A percentile compares a stretch with the other conserved stretches of the same genome.
Evolutionary conservation across 2,329 filamentous ascomycete species (phyloP).

Genomic region (Verticillium tricorpus): DNA sequence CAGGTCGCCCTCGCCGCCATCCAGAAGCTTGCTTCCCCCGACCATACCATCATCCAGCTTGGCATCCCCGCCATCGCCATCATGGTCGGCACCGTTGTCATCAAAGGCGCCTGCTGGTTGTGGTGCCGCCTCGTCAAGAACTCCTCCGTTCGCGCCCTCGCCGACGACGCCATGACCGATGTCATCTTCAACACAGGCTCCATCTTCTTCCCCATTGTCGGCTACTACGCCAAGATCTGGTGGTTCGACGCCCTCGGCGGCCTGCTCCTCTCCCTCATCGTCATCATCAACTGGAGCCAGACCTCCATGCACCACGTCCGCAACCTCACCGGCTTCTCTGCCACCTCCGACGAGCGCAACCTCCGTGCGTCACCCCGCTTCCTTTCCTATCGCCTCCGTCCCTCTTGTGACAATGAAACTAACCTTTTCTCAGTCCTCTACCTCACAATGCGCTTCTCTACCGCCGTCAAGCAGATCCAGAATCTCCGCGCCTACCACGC

Average conservation of each 20-base stretch:
- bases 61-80: constrained; percentile 69
- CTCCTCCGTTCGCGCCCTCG: constrained; percentile 76
- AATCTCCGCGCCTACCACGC: constrained; percentile 81
- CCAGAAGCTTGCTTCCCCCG: constrained; percentile 53
- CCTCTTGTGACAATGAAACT: too few relatives aligned
- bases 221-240: constrained; percentile 73
- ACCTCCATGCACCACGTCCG: constrained; percentile 75
- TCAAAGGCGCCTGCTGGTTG: constrained; percentile 79
- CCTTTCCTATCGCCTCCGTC: background rate
- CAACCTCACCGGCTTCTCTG: constrained; percentile 74
- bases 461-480: constrained; percentile 80
- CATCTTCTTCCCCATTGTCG: constrained; percentile 79
- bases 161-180: constrained; percentile 59
- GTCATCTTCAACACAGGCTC: constrained; percentile 89
- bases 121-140: constrained; percentile 86
- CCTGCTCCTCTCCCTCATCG: constrained; percentile 70
- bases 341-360: constrained; percentile 76
- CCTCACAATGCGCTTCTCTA: constrained; percentile 89
- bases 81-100: constrained; percentile 75
- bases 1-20: constrained; percentile 72
- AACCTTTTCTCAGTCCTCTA: constrained; percentile 56
- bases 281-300: constrained; percentile 74
- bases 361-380: constrained; percentile 38
- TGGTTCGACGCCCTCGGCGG: constrained; percentile 81
- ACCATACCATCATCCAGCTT: constrained; percentile 69